phyloP scores from a whole-genome alignment of 306 rosid genomes.

The Rosa chinensis region DNA sequence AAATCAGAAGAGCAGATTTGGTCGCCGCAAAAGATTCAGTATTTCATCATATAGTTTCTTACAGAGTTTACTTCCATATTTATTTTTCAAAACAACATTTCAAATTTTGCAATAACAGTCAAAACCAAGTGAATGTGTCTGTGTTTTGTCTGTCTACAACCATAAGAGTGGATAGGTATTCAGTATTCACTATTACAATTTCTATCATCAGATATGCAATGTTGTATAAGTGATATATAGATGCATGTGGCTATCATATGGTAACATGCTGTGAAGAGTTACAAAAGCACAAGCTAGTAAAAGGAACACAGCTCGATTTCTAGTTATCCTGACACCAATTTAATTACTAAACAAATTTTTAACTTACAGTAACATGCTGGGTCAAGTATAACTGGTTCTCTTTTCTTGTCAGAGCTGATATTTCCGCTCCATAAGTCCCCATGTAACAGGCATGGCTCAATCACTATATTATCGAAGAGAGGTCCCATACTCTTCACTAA shows the following conservation, averaged over 20 bases:
- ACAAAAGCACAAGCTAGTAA: neutral
- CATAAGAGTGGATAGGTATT: neutral
- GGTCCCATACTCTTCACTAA: constrained; percentile 66
- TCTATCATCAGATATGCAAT: neutral
- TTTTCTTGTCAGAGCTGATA: constrained; percentile 74
- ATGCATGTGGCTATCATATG: neutral
- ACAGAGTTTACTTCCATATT: neutral
- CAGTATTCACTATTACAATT: neutral
- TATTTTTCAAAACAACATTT: neutral
- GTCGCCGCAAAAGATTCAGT: neutral
- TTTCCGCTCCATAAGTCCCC: constrained; percentile 99
- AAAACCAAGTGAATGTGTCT: neutral
- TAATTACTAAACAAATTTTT: constrained; percentile 12
- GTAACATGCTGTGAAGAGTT: neutral
- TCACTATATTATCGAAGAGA: constrained; percentile 56
- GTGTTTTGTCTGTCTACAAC: neutral
- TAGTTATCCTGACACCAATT: constrained; percentile 1
- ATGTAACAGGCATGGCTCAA: constrained; percentile 90
- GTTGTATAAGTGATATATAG: neutral
- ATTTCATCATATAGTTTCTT: neutral
- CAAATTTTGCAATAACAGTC: constrained; percentile 2
- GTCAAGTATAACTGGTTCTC: constrained; percentile 88
- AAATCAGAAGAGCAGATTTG: neutral
- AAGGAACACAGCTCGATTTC: neutral
- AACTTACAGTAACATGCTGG: constrained; percentile 99